Percentiles rank a stretch among this genome's conserved stretches.
phyloP scores from a whole-genome alignment of 2,329 filamentous ascomycete species.

The Fusarium continuum region DNA sequence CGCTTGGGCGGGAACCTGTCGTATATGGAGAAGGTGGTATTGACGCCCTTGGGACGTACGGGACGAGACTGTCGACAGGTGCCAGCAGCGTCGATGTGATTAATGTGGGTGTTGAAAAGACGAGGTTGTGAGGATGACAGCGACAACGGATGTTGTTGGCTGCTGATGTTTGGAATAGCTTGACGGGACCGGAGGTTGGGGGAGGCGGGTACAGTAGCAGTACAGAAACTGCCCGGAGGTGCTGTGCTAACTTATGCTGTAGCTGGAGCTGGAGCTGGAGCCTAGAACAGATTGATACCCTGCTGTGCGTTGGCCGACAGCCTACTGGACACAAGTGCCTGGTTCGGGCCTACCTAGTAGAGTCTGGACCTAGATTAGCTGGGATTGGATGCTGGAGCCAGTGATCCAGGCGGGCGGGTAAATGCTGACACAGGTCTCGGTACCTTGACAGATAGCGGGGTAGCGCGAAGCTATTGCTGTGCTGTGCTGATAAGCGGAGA shows the following conservation, averaged over 20 bases:
- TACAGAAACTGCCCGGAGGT: background rate
- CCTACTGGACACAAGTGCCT: no score
- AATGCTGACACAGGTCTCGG: slow-evolving; percentile 7
- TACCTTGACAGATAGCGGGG: slow-evolving; percentile 19
- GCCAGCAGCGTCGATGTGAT: background rate
- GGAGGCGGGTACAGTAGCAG: slow-evolving; percentile 1
- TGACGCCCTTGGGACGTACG: background rate
- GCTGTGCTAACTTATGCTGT: background rate
- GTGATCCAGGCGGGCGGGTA: slow-evolving; percentile 36
- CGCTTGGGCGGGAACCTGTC: slow-evolving; percentile 26
- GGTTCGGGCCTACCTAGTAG: no score
- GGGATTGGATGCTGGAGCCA: slow-evolving; percentile 23
- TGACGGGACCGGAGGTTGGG: slow-evolving; percentile 17
- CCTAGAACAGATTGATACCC: slow-evolving; percentile 13
- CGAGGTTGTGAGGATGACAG: slow-evolving; percentile 16
- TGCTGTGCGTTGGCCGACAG: slow-evolving; percentile 10
- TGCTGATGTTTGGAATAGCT: slow-evolving; percentile 8
- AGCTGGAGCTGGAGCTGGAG: background rate
- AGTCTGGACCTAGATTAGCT: slow-evolving; percentile 20
- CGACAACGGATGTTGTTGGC: slow-evolving; percentile 22
- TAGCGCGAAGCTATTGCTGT: slow-evolving; percentile 17
- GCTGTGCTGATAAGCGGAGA: background rate
- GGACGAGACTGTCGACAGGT: background rate
- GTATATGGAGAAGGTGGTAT: slow-evolving; percentile 23
- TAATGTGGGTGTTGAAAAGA: background rate